These are phyloP conservation scores for Pleurotus tuber-regium DNA, from an alignment of 768 basidiomycete genomes.

Conservation along the genomic window DNA sequence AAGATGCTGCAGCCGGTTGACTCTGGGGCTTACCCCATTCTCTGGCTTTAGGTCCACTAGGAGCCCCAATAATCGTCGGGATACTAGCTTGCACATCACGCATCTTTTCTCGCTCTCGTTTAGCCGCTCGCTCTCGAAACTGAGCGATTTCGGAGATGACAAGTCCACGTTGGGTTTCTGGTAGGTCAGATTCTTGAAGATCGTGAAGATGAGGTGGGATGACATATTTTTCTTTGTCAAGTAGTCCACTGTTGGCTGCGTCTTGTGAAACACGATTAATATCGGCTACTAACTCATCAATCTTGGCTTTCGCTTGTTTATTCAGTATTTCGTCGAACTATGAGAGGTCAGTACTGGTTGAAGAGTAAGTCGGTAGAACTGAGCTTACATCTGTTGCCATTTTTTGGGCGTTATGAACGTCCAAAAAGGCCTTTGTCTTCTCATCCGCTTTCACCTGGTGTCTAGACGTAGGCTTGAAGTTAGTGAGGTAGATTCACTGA, in stretches of 20 bases:
- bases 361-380: background rate
- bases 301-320: constrained; percentile 60
- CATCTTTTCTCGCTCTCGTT: constrained; percentile 85
- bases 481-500: constrained; percentile 31
- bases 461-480: constrained; percentile 44
- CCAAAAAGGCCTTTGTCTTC: constrained; percentile 86
- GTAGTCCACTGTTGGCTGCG: constrained; percentile 68
- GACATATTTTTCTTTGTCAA: constrained; percentile 83
- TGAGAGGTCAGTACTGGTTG: background rate
- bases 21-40: constrained; percentile 76
- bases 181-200: constrained; percentile 93
- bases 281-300: constrained; percentile 65
- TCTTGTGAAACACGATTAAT: constrained; percentile 74
- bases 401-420: constrained; percentile 78
- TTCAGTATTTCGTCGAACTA: constrained; percentile 72
- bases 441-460: constrained; percentile 91
- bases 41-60: constrained; percentile 73
- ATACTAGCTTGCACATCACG: constrained; percentile 68
- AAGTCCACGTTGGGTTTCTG: constrained; percentile 88
- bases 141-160: constrained; percentile 96
- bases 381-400: constrained; percentile 77
- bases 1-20: constrained; percentile 27
- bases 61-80: constrained; percentile 43
- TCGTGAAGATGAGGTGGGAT: constrained; percentile 97
- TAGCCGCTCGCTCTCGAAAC: constrained; percentile 92